These are phyloP conservation scores for Lepiota brunneoincarnata DNA, from an alignment of 768 basidiomycete genomes.

Conservation along the genomic window DNA sequence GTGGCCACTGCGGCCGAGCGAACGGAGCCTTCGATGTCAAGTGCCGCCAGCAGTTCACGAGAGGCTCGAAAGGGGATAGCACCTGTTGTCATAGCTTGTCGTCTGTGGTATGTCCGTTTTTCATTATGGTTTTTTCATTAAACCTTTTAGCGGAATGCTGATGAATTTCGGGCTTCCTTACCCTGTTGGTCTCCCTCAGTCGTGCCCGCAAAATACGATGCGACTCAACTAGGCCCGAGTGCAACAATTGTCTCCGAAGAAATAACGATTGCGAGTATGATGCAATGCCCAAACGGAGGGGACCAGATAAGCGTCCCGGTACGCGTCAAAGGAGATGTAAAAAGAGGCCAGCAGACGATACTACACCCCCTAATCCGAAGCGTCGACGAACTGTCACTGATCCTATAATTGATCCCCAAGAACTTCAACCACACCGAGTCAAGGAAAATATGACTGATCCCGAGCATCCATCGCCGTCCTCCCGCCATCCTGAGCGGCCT, in stretches of 20 bases:
- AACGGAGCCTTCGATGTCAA: constrained; percentile 31
- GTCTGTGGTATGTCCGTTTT: constrained; percentile 63
- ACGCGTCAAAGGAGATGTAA: constrained; percentile 83
- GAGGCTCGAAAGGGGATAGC: constrained; percentile 49
- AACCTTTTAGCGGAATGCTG: constrained; percentile 36
- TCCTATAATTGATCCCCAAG: constrained; percentile 29
- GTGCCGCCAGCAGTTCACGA: constrained; percentile 28
- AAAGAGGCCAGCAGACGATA: constrained; percentile 64
- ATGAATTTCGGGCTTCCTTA: constrained; percentile 28
- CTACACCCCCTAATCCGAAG: constrained; percentile 49
- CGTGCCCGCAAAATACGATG: constrained; percentile 84
- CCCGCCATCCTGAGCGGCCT: constrained; percentile 23
- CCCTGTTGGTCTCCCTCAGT: constrained; percentile 41
- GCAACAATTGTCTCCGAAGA: constrained; percentile 79
- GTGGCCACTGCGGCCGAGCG: constrained; percentile 29
- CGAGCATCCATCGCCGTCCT: constrained; percentile 21
- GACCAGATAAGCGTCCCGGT: constrained; percentile 84
- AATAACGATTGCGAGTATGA: constrained; percentile 81
- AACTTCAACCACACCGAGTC: constrained; percentile 28
- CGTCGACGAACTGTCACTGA: constrained; percentile 39
- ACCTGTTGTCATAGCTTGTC: constrained; percentile 75
- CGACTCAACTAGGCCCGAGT: constrained; percentile 78
- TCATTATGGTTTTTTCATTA: constrained; percentile 36
- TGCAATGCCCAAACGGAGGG: constrained; percentile 74
- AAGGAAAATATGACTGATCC: constrained; percentile 37